A percentile compares a stretch with the other conserved stretches of the same genome.
Evolutionary conservation across 352 stramenopile genomes (phyloP).

Genomic region (Phytophthora palmivora): DNA sequence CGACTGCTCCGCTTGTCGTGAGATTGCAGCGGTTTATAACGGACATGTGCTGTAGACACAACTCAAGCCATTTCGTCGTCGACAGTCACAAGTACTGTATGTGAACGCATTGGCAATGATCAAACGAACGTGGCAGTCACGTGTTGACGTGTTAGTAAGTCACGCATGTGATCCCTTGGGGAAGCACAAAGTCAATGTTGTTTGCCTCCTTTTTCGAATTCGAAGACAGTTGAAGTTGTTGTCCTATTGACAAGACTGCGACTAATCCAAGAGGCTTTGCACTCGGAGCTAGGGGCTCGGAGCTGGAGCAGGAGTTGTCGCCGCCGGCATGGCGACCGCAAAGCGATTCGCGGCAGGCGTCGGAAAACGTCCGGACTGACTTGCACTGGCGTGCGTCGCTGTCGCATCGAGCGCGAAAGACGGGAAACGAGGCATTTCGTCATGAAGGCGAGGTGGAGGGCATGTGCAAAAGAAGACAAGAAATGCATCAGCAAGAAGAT

Average conservation of each 20-base stretch:
- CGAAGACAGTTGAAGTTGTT: conserved; percentile 31
- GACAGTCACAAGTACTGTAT: conserved; percentile 1
- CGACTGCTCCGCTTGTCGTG: conserved; percentile 15
- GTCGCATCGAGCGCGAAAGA: conserved; percentile 25
- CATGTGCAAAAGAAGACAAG: background rate
- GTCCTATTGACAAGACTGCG: conserved; percentile 26
- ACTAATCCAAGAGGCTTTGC: conserved; percentile 32
- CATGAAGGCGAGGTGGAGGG: background rate
- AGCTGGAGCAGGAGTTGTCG: conserved; percentile 11
- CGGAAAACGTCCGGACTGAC: conserved; percentile 15
- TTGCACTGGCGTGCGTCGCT: conserved; percentile 27
- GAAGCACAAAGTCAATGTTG: background rate
- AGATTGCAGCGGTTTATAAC: conserved; percentile 8
- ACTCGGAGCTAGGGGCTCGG: background rate
- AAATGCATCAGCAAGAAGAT: background rate
- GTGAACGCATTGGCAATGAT: conserved; percentile 15
- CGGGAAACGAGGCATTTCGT: background rate
- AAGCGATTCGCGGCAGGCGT: background rate
- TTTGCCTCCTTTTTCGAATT: background rate
- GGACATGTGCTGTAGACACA: conserved; percentile 7
- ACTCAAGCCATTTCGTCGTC: conserved; percentile 13
- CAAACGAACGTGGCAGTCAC: background rate
- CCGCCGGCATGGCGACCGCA: background rate
- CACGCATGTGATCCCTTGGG: background rate
- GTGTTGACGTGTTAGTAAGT: background rate